Conservation (phyloP, 2,329 filamentous ascomycete genomes). For the Trichoderma brevicompactum region DNA sequence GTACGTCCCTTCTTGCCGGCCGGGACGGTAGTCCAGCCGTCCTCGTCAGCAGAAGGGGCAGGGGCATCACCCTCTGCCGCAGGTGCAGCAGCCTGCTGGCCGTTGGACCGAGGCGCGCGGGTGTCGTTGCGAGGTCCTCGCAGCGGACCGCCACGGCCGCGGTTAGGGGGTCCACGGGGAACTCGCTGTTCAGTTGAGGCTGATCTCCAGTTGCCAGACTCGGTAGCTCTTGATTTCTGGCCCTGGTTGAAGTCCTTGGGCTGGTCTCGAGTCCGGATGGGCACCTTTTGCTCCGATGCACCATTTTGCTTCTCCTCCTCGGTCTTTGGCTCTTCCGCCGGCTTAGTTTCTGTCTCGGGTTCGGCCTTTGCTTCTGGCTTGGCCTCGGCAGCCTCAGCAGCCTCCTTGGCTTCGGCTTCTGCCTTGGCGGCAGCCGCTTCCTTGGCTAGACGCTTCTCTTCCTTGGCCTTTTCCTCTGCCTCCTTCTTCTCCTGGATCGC, state of each 20-base stretch:
- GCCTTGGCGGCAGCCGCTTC: constrained; percentile 56
- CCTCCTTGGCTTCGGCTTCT: constrained; percentile 42
- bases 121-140: constrained; percentile 51
- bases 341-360: constrained; percentile 40
- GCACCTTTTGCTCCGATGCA: constrained; percentile 55
- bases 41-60: constrained; percentile 57
- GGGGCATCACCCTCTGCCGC: constrained; percentile 44
- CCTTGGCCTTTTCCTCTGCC: constrained; percentile 82
- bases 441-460: constrained; percentile 67
- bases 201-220: constrained; percentile 65
- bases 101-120: constrained; percentile 56
- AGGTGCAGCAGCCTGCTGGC: constrained; percentile 43
- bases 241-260: constrained; percentile 51
- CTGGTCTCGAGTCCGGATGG: constrained; percentile 49
- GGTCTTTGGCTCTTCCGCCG: constrained; percentile 41
- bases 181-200: constrained; percentile 54
- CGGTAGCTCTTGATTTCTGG: constrained; percentile 59
- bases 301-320: constrained; percentile 40
- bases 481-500: constrained; percentile 82
- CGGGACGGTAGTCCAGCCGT: constrained; percentile 66
- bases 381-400: constrained; percentile 40
- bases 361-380: constrained; percentile 40
- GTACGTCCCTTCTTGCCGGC: constrained; percentile 44
- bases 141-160: constrained; percentile 49
- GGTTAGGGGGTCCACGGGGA: constrained; percentile 51